A percentile compares a stretch with the other conserved stretches of the same genome.
phyloP scores from a whole-genome alignment of 2,329 filamentous ascomycete species.

The Ascosphaera acerosa region DNA sequence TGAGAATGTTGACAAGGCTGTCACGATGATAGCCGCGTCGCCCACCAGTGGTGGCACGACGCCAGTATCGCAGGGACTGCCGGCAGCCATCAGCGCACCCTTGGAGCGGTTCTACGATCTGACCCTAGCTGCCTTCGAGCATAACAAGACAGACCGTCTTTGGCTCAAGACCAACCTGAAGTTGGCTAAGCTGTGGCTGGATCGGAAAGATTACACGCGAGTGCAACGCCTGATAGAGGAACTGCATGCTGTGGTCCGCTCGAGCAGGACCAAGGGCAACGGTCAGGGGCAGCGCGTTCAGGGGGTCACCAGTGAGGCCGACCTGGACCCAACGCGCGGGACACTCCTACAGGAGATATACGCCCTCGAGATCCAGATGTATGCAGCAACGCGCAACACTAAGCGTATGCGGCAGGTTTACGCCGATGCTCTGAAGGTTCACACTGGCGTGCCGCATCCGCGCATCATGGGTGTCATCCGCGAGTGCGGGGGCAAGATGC shows the following conservation, averaged over 20 bases:
- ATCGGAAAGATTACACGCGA: conserved; percentile 64
- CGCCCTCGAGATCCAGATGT: conserved; percentile 95
- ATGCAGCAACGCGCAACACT: conserved; percentile 88
- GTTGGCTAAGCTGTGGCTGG: conserved; percentile 69
- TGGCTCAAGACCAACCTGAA: conserved; percentile 99
- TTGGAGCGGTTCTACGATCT: conserved; percentile 92
- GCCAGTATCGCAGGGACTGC: conserved; percentile 42
- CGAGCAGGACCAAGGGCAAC: conserved; percentile 51
- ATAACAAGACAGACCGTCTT: conserved; percentile 85
- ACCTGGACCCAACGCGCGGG: conserved; percentile 86
- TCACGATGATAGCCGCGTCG: conserved; percentile 18
- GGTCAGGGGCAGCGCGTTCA: too few species aligned
- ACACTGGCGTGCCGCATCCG: conserved; percentile 91
- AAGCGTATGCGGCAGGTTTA: conserved; percentile 88
- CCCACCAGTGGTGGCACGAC: too few species aligned
- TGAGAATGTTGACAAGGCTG: conserved; percentile 85
- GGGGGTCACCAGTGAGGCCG: conserved; percentile 10
- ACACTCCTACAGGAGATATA: conserved; percentile 93
- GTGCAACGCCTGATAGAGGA: conserved; percentile 67
- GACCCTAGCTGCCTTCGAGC: conserved; percentile 85
- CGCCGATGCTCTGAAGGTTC: conserved; percentile 69
- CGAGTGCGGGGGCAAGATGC: conserved; percentile 98
- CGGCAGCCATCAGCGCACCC: conserved; percentile 47
- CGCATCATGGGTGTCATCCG: conserved; percentile 99
- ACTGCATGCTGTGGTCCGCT: conserved; percentile 68